Base-by-base conservation (phyloP, 306 rosid species). In the Citrullus amarus region DNA sequence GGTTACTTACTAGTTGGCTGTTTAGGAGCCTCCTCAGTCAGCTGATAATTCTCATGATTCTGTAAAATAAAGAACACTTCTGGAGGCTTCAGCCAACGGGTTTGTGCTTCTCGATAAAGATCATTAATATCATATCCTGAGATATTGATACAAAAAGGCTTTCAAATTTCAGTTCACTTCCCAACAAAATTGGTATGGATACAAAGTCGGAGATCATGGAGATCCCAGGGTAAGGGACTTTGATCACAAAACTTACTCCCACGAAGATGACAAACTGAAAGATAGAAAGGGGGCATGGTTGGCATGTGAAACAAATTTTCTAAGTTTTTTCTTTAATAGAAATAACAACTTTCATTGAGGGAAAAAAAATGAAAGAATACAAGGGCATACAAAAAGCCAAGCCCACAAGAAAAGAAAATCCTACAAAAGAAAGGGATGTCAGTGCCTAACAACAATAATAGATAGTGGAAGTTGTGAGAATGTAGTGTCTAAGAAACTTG, bases 41-140 rank as follows among this genome's bases (percentile, higher is more conserved):
- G 75, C 85, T 88, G 80, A 81, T 83, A 91, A 66, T 81, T 79
- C n/a, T 96, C 91, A 39, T 96, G 89, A 82, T 91, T 92, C 82
- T 77, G 86, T 75, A 96, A 91, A 84, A 96, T 90, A 83, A 80
- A 91, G 55, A 84, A 81, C 80, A 96, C 97, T 83, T 96, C 99
- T 3, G 86, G 89, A 32, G 99, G 97, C 90, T 88, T 96, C 81
- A 96, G 91, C 99, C 99, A 96, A 77, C 99, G 91, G 50, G 58
- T 84, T 85, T 89, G 96, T 71, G 96, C 99, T 86, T 91, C 96
- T 87, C 56, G 81, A 83, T 82, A 86, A 60, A 96, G 88, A 55
- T 85, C 88, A 67, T 75, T 59, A 46, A 92, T 89, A 75, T 86
- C 86, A 86, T 80, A 93, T 75, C 86, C 99, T 92, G 90, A 51